Conservation (phyloP, 768 basidiomycete species). For the Russula ochroleuca region DNA sequence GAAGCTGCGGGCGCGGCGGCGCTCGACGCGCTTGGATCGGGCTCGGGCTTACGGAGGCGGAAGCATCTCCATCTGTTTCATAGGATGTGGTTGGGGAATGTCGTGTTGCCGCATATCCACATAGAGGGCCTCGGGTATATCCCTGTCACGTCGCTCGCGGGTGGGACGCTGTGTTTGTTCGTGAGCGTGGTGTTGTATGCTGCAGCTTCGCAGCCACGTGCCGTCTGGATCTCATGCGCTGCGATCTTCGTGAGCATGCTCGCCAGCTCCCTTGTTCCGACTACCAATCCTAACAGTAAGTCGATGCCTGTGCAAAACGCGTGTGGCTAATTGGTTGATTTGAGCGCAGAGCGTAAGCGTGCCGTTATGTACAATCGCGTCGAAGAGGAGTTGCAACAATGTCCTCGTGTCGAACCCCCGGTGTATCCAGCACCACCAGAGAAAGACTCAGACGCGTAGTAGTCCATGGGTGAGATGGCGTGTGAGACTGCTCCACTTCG, state of each 20-base stretch:
- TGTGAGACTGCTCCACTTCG: not conserved
- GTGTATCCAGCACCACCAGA: not conserved
- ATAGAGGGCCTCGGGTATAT: constrained; percentile 16
- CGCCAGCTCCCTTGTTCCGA: not conserved
- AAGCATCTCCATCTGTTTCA: not conserved
- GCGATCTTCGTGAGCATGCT: not conserved
- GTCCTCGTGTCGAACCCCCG: constrained; percentile 7
- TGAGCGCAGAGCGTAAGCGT: constrained; percentile 6
- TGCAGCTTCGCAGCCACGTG: constrained; percentile 2
- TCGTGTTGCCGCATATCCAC: not conserved
- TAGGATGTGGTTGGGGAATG: not conserved
- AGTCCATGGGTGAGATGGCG: not conserved
- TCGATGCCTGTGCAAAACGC: not conserved
- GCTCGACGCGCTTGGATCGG: constrained; percentile 2
- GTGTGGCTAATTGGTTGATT: not conserved
- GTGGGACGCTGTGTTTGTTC: constrained; percentile 18
- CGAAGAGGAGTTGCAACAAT: constrained; percentile 7
- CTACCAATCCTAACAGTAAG: not conserved
- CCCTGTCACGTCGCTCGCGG: constrained; percentile 6
- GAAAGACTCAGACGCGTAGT: not conserved
- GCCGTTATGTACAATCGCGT: constrained; percentile 11
- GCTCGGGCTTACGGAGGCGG: no score
- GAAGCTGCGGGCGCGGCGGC: constrained; percentile 2
- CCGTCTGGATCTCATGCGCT: constrained; percentile 17
- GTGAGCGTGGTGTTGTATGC: constrained; percentile 17